Evolutionary conservation across 768 basidiomycete genomes (phyloP).

Genomic region (Boletus fagicola): DNA sequence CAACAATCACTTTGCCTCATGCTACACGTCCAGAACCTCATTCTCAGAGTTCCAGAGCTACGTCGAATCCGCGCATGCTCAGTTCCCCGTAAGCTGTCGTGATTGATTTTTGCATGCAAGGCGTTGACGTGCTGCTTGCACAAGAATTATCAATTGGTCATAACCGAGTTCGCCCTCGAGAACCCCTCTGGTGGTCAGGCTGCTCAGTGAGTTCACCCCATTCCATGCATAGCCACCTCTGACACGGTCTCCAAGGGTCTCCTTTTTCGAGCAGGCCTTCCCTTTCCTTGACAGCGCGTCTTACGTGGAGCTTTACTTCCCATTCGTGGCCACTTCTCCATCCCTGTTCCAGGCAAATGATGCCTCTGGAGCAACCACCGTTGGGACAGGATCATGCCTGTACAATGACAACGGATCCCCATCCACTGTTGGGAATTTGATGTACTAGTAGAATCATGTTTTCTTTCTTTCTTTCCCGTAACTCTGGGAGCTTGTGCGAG

Average conservation of each 20-base stretch:
- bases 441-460: constrained; percentile 9
- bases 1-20: neutral
- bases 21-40: constrained; percentile 14
- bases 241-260: constrained; percentile 21
- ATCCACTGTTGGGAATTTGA: constrained; percentile 27
- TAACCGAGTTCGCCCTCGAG: constrained; percentile 35
- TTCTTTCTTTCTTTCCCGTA: neutral
- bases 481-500: neutral
- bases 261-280: constrained; percentile 35
- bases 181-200: constrained; percentile 32
- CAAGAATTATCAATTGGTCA: constrained; percentile 26
- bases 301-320: constrained; percentile 38
- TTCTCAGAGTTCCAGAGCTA: constrained; percentile 32
- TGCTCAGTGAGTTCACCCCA: constrained; percentile 25
- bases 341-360: constrained; percentile 24
- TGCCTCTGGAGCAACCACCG: constrained; percentile 4
- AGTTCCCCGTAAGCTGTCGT: constrained; percentile 27
- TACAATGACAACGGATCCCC: constrained; percentile 31
- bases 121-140: constrained; percentile 1
- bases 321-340: constrained; percentile 36
- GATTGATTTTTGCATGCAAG: neutral
- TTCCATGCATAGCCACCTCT: neutral
- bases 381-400: constrained; percentile 34
- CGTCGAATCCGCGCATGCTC: constrained; percentile 25
- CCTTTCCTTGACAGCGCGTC: constrained; percentile 33